A percentile compares a stretch with the other conserved stretches of the same genome.
Conservation (phyloP, 2,329 filamentous ascomycete genomes). For the Diaporthe helianthi region DNA sequence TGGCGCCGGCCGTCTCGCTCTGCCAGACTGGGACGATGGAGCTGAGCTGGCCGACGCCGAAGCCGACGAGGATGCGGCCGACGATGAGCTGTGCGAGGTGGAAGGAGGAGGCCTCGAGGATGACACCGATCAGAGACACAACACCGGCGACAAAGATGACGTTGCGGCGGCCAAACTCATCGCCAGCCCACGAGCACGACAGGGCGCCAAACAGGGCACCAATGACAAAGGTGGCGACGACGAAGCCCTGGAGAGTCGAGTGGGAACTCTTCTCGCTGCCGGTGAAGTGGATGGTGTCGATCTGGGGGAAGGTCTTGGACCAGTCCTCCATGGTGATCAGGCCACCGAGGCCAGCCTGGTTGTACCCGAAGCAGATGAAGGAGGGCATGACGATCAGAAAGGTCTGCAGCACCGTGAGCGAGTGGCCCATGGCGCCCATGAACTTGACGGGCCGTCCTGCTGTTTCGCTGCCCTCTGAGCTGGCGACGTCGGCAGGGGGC, state of each 20-base stretch:
- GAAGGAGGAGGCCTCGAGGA: conserved; percentile 55
- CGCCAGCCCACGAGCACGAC: conserved; percentile 45
- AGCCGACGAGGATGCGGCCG: conserved; percentile 57
- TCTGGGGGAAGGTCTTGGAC: conserved; percentile 54
- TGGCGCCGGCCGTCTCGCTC: conserved; percentile 37
- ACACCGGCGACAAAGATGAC: conserved; percentile 56
- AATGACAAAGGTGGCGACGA: conserved; percentile 37
- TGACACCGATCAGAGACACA: conserved; percentile 57
- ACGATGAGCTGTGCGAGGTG: conserved; percentile 56
- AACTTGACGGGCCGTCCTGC: conserved; percentile 24
- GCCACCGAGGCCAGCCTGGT: conserved; percentile 57
- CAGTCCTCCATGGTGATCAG: conserved; percentile 46
- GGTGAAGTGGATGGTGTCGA: conserved; percentile 53
- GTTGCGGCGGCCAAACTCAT: conserved; percentile 56
- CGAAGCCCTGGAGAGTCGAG: conserved; percentile 40
- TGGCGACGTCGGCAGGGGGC: not conserved
- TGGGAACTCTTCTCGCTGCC: conserved; percentile 52
- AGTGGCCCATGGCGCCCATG: conserved; percentile 34
- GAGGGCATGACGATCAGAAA: conserved; percentile 37
- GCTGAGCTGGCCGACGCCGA: conserved; percentile 53
- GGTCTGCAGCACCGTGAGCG: conserved; percentile 35
- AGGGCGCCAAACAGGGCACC: conserved; percentile 38
- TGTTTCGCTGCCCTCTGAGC: not conserved
- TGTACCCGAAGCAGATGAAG: conserved; percentile 59
- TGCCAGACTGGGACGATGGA: conserved; percentile 51